These are phyloP conservation scores for Diaporthe australafricana DNA, from an alignment of 2,329 filamentous ascomycete genomes.

Conservation along the genomic window DNA sequence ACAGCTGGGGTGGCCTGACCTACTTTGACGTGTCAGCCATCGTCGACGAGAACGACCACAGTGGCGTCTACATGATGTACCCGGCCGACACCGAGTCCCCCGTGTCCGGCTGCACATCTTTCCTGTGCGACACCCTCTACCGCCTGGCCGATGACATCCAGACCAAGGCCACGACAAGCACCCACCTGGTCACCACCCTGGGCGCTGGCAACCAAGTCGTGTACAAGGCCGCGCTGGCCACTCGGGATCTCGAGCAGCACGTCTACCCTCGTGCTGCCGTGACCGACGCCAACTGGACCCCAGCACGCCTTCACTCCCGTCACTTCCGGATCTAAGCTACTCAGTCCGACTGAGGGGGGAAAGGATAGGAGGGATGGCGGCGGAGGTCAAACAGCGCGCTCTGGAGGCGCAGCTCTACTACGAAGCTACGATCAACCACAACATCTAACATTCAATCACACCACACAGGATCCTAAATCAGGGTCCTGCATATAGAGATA, in stretches of 20 bases:
- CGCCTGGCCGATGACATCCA: constrained; percentile 65
- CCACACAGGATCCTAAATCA: background rate
- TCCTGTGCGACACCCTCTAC: constrained; percentile 62
- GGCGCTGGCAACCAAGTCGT: constrained; percentile 49
- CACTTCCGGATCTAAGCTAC: constrained; percentile 9
- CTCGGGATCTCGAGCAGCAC: constrained; percentile 30
- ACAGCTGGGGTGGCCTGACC: constrained; percentile 49
- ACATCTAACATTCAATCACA: constrained; percentile 29
- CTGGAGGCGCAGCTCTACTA: constrained; percentile 37
- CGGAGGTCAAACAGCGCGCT: constrained; percentile 31
- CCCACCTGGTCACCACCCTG: constrained; percentile 63
- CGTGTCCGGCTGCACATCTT: constrained; percentile 53
- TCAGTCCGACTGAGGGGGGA: background rate
- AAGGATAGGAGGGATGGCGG: constrained; percentile 13
- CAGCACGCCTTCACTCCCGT: constrained; percentile 20
- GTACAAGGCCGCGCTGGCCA: constrained; percentile 24
- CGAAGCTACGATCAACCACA: constrained; percentile 36
- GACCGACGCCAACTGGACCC: constrained; percentile 33
- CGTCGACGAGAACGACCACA: constrained; percentile 52
- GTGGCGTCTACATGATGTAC: constrained; percentile 55
- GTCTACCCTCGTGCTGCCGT: constrained; percentile 36
- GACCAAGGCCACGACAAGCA: constrained; percentile 63
- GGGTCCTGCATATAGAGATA: constrained; percentile 30
- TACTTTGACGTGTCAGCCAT: constrained; percentile 61
- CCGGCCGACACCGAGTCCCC: constrained; percentile 45